These are phyloP conservation scores for Botrytis hyacinthi DNA, from an alignment of 2,329 filamentous ascomycete species.

Conservation along the genomic window DNA sequence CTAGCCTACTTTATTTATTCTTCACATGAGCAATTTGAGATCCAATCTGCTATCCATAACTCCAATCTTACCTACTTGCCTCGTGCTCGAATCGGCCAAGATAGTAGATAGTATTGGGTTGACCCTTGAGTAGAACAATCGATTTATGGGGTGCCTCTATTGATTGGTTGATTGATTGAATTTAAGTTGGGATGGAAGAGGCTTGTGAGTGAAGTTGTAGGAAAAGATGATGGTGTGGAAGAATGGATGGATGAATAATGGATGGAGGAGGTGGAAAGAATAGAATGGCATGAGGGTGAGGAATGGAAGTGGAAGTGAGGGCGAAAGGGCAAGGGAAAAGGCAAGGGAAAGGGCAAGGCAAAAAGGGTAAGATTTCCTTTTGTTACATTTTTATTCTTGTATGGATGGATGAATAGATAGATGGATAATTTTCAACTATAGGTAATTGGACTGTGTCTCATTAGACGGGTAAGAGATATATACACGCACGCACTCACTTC, in stretches of 20 bases:
- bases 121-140: no score
- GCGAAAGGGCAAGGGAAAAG: not conserved
- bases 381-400: no score
- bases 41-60: not conserved
- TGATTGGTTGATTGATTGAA: not conserved
- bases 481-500: no score
- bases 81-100: not conserved
- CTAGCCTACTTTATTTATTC: not conserved
- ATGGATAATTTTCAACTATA: not conserved
- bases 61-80: not conserved
- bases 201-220: no score
- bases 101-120: not conserved
- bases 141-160: no score
- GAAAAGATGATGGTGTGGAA: not conserved
- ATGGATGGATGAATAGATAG: not conserved
- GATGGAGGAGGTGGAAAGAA: not conserved
- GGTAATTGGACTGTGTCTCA: no score
- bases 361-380: not conserved
- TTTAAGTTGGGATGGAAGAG: not conserved
- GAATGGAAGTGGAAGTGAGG: no score
- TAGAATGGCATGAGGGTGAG: not conserved
- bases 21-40: not conserved
- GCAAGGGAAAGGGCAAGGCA: no score
- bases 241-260: no score
- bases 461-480: no score